Conservation (phyloP, 805 yeast genomes). For the Candida manassasensis region DNA sequence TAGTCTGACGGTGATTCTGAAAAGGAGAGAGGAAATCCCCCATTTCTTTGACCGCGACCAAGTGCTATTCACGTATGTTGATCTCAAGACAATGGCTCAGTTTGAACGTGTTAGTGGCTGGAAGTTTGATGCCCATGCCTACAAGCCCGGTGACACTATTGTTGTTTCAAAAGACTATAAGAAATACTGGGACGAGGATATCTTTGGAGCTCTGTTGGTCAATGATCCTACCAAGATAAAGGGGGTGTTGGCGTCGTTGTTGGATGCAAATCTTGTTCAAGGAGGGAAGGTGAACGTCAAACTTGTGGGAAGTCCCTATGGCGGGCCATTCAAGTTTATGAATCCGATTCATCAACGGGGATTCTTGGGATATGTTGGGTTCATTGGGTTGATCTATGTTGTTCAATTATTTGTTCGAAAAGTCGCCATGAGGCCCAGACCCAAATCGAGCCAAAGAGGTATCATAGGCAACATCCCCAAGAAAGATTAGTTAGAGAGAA, state of each 20-base stretch:
- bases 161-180: slow-evolving; percentile 44
- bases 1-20: slow-evolving; percentile 40
- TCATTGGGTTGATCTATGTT: slow-evolving; percentile 12
- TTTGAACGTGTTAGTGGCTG: slow-evolving; percentile 30
- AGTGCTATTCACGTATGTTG: slow-evolving; percentile 47
- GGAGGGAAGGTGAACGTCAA: slow-evolving; percentile 14
- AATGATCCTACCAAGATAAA: slow-evolving; percentile 29
- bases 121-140: slow-evolving; percentile 30
- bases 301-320: slow-evolving; percentile 43
- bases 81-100: slow-evolving; percentile 35
- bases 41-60: slow-evolving; percentile 41
- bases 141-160: slow-evolving; percentile 52
- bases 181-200: slow-evolving; percentile 27
- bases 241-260: slow-evolving; percentile 33
- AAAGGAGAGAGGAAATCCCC: slow-evolving; percentile 47
- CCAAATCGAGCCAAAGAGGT: slow-evolving; percentile 10
- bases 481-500: slow-evolving; percentile 13
- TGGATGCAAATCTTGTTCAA: slow-evolving; percentile 27
- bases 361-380: slow-evolving; percentile 35
- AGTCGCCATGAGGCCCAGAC: slow-evolving; percentile 4
- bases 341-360: slow-evolving; percentile 44
- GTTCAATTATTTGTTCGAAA: slow-evolving; percentile 1
- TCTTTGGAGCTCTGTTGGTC: slow-evolving; percentile 32
- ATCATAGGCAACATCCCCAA: slow-evolving; percentile 19
- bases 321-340: slow-evolving; percentile 32